phyloP scores from a whole-genome alignment of 257 asterid species.

The Gentiana straminea region DNA sequence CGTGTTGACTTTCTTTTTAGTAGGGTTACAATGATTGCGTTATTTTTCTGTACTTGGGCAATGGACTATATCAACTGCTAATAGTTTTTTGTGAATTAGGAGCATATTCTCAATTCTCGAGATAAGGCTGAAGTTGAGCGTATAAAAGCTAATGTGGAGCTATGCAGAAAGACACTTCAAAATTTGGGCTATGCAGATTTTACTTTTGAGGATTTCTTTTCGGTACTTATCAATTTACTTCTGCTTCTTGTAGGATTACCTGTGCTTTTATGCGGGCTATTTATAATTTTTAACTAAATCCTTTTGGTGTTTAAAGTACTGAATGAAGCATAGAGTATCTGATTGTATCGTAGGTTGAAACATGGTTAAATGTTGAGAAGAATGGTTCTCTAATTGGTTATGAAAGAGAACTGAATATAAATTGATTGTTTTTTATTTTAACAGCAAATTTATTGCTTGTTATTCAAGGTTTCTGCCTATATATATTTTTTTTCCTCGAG shows the following conservation, averaged over 20 bases:
- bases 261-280: not conserved
- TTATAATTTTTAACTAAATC: not conserved
- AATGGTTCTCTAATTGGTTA: too few species aligned
- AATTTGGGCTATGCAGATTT: slow-evolving; percentile 87
- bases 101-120: slow-evolving; percentile 73
- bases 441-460: too few species aligned
- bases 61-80: slow-evolving; percentile 12
- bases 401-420: too few species aligned
- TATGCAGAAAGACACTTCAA: slow-evolving; percentile 78
- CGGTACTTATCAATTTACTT: slow-evolving; percentile 30
- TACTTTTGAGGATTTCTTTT: slow-evolving; percentile 90
- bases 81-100: slow-evolving; percentile 34
- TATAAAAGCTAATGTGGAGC: slow-evolving; percentile 48
- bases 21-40: too few species aligned
- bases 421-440: too few species aligned
- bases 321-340: too few species aligned
- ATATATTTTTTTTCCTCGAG: too few species aligned
- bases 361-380: too few species aligned
- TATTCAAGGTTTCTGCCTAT: too few species aligned
- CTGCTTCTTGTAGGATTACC: slow-evolving; percentile 5
- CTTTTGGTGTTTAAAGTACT: not conserved
- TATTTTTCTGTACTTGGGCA: too few species aligned
- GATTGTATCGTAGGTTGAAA: too few species aligned
- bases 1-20: not conserved
- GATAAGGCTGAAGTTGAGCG: slow-evolving; percentile 72